Conservation (phyloP, 805 yeast species). For the Kluyveromyces lactis region DNA sequence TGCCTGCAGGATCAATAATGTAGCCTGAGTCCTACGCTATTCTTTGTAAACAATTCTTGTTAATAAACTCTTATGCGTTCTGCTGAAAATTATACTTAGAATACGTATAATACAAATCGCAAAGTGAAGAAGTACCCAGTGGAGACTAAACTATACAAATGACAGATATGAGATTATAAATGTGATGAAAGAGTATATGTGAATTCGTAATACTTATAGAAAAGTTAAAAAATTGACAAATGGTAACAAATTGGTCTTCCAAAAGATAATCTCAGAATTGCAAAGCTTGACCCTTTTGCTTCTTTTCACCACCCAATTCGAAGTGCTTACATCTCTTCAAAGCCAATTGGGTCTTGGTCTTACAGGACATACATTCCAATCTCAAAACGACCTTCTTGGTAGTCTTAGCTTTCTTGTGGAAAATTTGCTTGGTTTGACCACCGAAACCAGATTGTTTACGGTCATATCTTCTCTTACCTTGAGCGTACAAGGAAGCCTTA, state of each 20-base stretch:
- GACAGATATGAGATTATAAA: conserved; percentile 5
- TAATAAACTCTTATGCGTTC: too few relatives aligned
- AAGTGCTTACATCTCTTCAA: conserved; percentile 99
- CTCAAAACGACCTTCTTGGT: conserved; percentile 99
- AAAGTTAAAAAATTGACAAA: conserved; percentile 10
- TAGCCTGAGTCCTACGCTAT: too few relatives aligned
- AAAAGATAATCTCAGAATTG: conserved; percentile 65
- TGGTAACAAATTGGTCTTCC: conserved; percentile 9
- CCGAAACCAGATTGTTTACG: conserved; percentile 99
- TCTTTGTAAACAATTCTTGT: too few relatives aligned
- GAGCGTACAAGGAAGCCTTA: conserved; percentile 98
- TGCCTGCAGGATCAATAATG: too few relatives aligned
- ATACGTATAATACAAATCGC: too few relatives aligned
- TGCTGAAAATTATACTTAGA: too few relatives aligned
- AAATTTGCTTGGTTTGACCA: conserved; percentile 99
- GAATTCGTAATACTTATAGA: conserved; percentile 3
- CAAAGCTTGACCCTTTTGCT: conserved; percentile 99
- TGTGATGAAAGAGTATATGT: conserved; percentile 1
- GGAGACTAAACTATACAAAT: background rate
- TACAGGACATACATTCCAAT: conserved; percentile 97
- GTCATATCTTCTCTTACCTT: conserved; percentile 99
- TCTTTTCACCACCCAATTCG: conserved; percentile 99
- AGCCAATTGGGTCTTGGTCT: conserved; percentile 96
- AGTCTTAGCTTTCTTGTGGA: conserved; percentile 99
- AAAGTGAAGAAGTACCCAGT: too few relatives aligned